Conservation (phyloP, 163 green algal species). For the Coccomyxa subellipsoidea region DNA sequence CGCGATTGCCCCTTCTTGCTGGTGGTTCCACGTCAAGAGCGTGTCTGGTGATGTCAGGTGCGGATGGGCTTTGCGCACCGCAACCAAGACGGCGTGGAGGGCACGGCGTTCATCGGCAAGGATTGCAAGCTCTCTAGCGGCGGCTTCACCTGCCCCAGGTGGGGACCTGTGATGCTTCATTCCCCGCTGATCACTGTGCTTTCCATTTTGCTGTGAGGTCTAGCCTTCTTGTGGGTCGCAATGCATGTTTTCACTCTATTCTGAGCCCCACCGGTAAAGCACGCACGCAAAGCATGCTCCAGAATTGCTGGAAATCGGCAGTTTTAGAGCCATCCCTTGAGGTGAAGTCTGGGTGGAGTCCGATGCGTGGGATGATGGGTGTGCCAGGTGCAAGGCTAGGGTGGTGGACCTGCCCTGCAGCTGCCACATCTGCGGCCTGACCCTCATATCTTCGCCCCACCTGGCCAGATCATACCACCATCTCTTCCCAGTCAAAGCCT, state of each 20-base stretch:
- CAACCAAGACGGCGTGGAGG: slow-evolving; percentile 47
- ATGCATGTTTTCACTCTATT: too few relatives aligned
- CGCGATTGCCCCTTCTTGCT: neutral
- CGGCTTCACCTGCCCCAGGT: slow-evolving; percentile 82
- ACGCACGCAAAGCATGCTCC: too few relatives aligned
- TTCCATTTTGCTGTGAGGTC: too few relatives aligned
- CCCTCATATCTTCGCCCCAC: slow-evolving; percentile 90
- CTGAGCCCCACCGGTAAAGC: too few relatives aligned
- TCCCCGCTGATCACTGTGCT: too few relatives aligned
- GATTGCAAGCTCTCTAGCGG: slow-evolving; percentile 52
- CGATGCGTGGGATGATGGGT: slow-evolving; percentile 46
- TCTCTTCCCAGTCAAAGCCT: slow-evolving; percentile 88
- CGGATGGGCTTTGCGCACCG: slow-evolving; percentile 89
- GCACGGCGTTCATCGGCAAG: slow-evolving; percentile 46
- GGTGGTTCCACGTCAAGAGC: too few relatives aligned
- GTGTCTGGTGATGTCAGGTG: slow-evolving; percentile 39
- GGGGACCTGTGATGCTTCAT: too few relatives aligned
- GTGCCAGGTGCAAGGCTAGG: slow-evolving; percentile 55
- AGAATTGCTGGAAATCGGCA: too few relatives aligned
- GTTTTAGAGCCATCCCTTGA: too few relatives aligned
- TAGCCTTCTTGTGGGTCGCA: too few relatives aligned
- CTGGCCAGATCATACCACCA: slow-evolving; percentile 97
- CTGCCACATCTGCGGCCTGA: slow-evolving; percentile 90
- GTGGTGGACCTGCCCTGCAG: slow-evolving; percentile 31
- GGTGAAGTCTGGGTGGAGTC: too few relatives aligned